Evolutionary conservation across 2,329 filamentous ascomycete genomes (phyloP).

Genomic region (Fusarium nematophilum): DNA sequence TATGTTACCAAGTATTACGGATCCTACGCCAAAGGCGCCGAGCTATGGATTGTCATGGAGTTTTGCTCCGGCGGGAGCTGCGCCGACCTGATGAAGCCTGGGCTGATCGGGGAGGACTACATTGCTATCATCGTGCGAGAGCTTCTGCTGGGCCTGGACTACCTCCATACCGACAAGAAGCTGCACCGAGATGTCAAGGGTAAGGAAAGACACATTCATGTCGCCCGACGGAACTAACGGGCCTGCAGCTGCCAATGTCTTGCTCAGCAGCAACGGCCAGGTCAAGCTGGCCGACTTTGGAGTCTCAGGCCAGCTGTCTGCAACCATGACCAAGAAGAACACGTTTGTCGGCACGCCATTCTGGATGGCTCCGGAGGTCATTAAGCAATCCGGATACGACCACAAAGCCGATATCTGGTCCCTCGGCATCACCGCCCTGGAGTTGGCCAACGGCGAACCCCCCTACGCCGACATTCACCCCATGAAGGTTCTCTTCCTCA

Average conservation of each 20-base stretch:
- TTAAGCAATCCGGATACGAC: conserved; percentile 97
- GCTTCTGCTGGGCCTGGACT: conserved; percentile 88
- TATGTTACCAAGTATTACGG: conserved; percentile 99
- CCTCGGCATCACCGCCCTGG: conserved; percentile 91
- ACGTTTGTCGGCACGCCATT: conserved; percentile 98
- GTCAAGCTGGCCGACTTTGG: conserved; percentile 98
- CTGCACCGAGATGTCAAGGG: conserved; percentile 96
- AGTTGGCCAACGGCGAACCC: conserved; percentile 90
- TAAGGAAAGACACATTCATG: conserved; percentile 49
- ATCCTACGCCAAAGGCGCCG: conserved; percentile 93
- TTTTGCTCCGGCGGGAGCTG: conserved; percentile 98
- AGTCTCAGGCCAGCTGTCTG: conserved; percentile 93
- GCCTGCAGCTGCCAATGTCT: conserved; percentile 83
- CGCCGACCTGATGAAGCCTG: conserved; percentile 94
- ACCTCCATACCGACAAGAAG: conserved; percentile 95
- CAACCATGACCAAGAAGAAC: conserved; percentile 99
- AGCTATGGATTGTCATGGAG: conserved; percentile 99
- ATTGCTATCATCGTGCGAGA: conserved; percentile 96
- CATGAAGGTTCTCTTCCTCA: conserved; percentile 97
- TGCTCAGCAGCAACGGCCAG: conserved; percentile 89
- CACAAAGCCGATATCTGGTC: conserved; percentile 99
- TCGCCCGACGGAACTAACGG: conserved; percentile 1
- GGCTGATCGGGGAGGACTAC: conserved; percentile 90
- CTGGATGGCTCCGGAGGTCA: conserved; percentile 99
- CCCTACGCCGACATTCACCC: conserved; percentile 97